Evolutionary conservation across 306 rosid genomes (phyloP).

Genomic region (Ammopiptanthus mongolicus): DNA sequence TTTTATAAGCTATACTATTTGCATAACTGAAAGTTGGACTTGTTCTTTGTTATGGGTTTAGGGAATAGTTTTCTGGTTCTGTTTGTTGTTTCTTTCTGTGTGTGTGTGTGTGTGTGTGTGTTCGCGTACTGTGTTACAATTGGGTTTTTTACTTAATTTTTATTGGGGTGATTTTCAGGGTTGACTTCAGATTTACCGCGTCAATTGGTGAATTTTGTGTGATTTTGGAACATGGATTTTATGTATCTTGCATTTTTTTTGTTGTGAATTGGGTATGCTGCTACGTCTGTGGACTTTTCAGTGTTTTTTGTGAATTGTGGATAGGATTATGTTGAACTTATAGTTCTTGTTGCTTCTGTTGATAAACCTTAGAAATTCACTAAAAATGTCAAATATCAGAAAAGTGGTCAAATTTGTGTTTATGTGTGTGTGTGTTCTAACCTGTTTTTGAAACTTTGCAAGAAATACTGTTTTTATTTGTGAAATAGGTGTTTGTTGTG

Average conservation of each 20-base stretch:
- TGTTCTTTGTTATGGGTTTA: neutral
- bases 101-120: too few relatives aligned
- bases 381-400: neutral
- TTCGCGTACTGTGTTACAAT: neutral
- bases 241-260: neutral
- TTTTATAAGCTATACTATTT: slow-evolving; percentile 17
- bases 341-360: neutral
- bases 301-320: neutral
- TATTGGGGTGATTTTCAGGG: slow-evolving; percentile 26
- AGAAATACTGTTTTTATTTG: neutral
- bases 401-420: neutral
- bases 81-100: neutral
- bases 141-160: slow-evolving; percentile 15
- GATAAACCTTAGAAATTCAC: neutral
- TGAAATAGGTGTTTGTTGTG: neutral
- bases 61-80: neutral
- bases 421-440: neutral
- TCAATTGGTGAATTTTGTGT: slow-evolving; percentile 28
- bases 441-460: neutral
- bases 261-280: neutral
- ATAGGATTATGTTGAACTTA: neutral
- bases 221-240: slow-evolving; percentile 16
- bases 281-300: neutral
- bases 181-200: slow-evolving; percentile 49
- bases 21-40: slow-evolving; percentile 21